phyloP scores from a whole-genome alignment of 768 basidiomycete genomes.

The Glaciozyma antarctica region DNA sequence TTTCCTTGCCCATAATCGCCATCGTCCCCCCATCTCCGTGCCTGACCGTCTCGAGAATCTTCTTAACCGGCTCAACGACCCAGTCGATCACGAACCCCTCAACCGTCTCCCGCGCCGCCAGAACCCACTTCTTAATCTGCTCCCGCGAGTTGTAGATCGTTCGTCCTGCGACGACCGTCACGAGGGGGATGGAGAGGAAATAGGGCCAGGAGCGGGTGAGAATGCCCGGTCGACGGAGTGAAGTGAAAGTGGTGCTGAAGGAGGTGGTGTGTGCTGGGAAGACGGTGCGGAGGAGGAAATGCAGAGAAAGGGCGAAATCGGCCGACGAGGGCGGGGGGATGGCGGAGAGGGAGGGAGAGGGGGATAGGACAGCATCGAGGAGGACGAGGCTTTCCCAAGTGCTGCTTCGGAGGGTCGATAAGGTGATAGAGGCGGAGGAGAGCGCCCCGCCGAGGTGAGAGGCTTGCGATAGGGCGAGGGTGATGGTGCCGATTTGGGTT shows the following conservation, averaged over 20 bases:
- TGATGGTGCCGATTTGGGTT: slow-evolving; percentile 45
- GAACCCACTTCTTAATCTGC: slow-evolving; percentile 50
- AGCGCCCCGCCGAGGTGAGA: slow-evolving; percentile 29
- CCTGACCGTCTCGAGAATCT: slow-evolving; percentile 70
- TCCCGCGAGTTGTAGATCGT: slow-evolving; percentile 53
- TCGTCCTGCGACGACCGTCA: slow-evolving; percentile 49
- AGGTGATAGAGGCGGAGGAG: slow-evolving; percentile 34
- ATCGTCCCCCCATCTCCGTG: slow-evolving; percentile 60
- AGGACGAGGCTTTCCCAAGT: slow-evolving; percentile 25
- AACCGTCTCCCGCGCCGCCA: slow-evolving; percentile 58
- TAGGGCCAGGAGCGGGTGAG: slow-evolving; percentile 71
- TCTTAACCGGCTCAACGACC: slow-evolving; percentile 75
- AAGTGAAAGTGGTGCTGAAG: slow-evolving; percentile 37
- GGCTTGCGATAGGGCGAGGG: slow-evolving; percentile 11
- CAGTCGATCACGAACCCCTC: slow-evolving; percentile 68
- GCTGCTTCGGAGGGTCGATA: slow-evolving; percentile 7
- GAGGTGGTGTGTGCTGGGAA: slow-evolving; percentile 38
- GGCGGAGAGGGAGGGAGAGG: slow-evolving; percentile 14
- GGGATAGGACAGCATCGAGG: slow-evolving; percentile 28
- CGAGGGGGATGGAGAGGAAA: slow-evolving; percentile 63
- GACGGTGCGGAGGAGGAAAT: slow-evolving; percentile 34
- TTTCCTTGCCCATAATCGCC: slow-evolving; percentile 64
- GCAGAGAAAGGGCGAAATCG: slow-evolving; percentile 27
- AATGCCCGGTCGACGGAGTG: slow-evolving; percentile 58
- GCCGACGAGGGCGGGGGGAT: slow-evolving; percentile 11